phyloP scores from a whole-genome alignment of 139 green algal species.

The Eudorina sp. region DNA sequence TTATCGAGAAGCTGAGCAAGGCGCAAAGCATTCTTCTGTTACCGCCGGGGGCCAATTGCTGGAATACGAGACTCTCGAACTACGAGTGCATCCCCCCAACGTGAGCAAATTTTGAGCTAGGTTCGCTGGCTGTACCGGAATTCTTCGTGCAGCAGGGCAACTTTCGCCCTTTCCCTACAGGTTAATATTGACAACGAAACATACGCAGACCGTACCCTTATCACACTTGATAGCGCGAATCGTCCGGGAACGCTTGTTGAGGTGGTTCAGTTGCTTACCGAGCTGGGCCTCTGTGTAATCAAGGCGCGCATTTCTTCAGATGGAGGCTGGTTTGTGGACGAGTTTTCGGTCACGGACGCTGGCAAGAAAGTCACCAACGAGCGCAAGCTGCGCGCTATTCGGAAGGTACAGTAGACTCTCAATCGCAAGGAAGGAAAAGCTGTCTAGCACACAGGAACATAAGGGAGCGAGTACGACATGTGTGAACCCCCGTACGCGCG shows the following conservation, averaged over 20 bases:
- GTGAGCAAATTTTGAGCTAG: no score
- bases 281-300: slow-evolving; percentile 90
- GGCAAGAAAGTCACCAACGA: slow-evolving; percentile 82
- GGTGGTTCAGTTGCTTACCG: slow-evolving; percentile 95
- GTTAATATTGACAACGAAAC: slow-evolving; percentile 81
- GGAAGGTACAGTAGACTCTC: slow-evolving; percentile 63
- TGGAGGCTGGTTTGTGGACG: slow-evolving; percentile 94
- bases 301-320: slow-evolving; percentile 91
- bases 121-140: no score
- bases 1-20: slow-evolving; percentile 60
- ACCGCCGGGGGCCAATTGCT: slow-evolving; percentile 72
- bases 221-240: slow-evolving; percentile 95
- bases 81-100: slow-evolving; percentile 85
- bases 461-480: no score
- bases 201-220: slow-evolving; percentile 79
- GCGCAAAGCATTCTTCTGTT: slow-evolving; percentile 47
- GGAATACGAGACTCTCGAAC: slow-evolving; percentile 87
- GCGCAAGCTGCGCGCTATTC: slow-evolving; percentile 84
- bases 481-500: no score
- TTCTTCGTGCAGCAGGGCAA: no score
- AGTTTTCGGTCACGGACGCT: slow-evolving; percentile 88
- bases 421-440: no score
- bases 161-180: neutral
- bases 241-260: slow-evolving; percentile 94
- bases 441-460: no score